These are phyloP conservation scores for Phlebiopsis flavidoalba DNA, from an alignment of 768 basidiomycete genomes.

Conservation along the genomic window DNA sequence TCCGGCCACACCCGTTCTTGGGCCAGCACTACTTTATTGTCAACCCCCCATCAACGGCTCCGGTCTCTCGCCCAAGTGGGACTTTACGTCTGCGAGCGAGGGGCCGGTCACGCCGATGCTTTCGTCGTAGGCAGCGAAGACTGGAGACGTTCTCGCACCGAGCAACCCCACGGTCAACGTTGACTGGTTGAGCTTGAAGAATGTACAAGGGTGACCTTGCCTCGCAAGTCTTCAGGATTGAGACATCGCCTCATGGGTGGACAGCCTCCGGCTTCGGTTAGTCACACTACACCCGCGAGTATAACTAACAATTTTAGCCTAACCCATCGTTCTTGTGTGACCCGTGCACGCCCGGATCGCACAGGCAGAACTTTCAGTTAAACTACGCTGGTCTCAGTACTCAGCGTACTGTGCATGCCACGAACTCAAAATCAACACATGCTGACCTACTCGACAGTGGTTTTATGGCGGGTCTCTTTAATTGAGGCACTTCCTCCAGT, in stretches of 20 bases:
- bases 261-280: constrained; percentile 45
- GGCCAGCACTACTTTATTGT: constrained; percentile 56
- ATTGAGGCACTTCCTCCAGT: too few relatives aligned
- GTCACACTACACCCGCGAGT: constrained; percentile 8
- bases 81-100: constrained; percentile 43
- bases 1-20: constrained; percentile 22
- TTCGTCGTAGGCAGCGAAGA: constrained; percentile 42
- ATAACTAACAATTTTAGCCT: background rate
- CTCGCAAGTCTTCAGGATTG: constrained; percentile 42
- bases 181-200: constrained; percentile 50
- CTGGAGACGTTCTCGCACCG: constrained; percentile 37
- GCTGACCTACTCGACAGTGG: too few relatives aligned
- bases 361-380: constrained; percentile 37
- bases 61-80: constrained; percentile 48
- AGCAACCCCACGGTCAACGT: constrained; percentile 36
- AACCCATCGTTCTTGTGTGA: constrained; percentile 3
- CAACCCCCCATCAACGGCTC: constrained; percentile 36
- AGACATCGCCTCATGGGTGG: constrained; percentile 52
- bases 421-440: too few relatives aligned
- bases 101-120: constrained; percentile 37
- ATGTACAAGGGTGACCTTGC: constrained; percentile 44
- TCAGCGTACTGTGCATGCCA: too few relatives aligned
- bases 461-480: constrained; percentile 12
- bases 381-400: constrained; percentile 50
- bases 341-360: constrained; percentile 33